Conservation (phyloP, 2,329 filamentous ascomycete genomes). For the Sporothrix inflata region DNA sequence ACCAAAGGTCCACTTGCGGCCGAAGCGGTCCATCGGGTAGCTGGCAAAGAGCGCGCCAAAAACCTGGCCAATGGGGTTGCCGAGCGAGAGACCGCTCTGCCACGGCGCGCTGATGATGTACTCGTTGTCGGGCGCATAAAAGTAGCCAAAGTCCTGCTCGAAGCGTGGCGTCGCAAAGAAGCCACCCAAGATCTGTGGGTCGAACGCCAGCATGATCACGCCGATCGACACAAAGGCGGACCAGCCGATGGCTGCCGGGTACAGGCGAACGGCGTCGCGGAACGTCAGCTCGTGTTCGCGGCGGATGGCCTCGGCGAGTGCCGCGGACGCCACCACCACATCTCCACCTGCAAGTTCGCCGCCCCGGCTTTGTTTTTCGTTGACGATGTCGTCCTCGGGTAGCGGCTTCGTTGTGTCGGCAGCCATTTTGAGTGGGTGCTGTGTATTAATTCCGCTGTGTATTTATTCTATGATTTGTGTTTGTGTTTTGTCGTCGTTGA, state of each 20-base stretch:
- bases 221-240: slow-evolving; percentile 24
- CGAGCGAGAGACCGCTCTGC: slow-evolving; percentile 55
- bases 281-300: slow-evolving; percentile 12
- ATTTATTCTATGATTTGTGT: neutral
- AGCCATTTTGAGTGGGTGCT: neutral
- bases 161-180: slow-evolving; percentile 24
- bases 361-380: neutral
- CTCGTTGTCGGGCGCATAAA: neutral
- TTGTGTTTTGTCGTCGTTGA: neutral
- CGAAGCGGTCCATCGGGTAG: slow-evolving; percentile 52
- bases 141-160: slow-evolving; percentile 24
- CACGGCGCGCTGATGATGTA: slow-evolving; percentile 43
- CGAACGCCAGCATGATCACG: slow-evolving; percentile 28
- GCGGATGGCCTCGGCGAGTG: slow-evolving; percentile 2
- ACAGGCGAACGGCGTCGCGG: slow-evolving; percentile 18
- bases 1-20: slow-evolving; percentile 51
- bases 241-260: slow-evolving; percentile 25
- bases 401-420: neutral
- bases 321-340: neutral
- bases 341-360: neutral
- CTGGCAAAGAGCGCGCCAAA: slow-evolving; percentile 56
- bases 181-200: slow-evolving; percentile 24
- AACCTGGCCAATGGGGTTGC: slow-evolving; percentile 61
- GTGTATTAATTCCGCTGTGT: neutral
- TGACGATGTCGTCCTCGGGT: neutral